Conservation (phyloP, 2,329 filamentous ascomycete genomes). For the Pseudogymnoascus sp. region DNA sequence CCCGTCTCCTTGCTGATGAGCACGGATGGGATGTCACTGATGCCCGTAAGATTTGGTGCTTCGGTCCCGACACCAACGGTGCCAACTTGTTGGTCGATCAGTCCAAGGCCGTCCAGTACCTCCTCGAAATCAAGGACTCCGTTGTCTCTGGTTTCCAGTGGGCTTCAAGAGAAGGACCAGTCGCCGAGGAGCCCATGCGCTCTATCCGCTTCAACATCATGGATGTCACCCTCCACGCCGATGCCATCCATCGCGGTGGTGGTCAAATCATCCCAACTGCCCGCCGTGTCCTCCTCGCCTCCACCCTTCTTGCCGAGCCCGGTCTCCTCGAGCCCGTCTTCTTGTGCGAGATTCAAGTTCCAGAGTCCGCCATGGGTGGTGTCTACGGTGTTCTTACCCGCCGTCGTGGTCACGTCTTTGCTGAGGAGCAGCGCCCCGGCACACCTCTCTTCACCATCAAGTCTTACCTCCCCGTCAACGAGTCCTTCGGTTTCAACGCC, state of each 20-base stretch:
- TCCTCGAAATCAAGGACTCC: constrained; percentile 99
- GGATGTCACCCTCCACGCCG: constrained; percentile 98
- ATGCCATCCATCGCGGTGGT: constrained; percentile 99
- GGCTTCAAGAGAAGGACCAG: constrained; percentile 93
- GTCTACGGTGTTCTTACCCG: constrained; percentile 99
- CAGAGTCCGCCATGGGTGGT: constrained; percentile 98
- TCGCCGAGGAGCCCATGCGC: constrained; percentile 98
- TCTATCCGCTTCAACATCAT: constrained; percentile 97
- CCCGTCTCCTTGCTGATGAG: constrained; percentile 91
- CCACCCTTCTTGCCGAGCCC: constrained; percentile 83
- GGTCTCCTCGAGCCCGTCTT: constrained; percentile 94
- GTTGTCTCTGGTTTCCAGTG: constrained; percentile 99
- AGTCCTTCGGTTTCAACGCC: constrained; percentile 98
- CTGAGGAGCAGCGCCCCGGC: constrained; percentile 94
- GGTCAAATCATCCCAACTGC: constrained; percentile 97
- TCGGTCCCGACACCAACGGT: constrained; percentile 94
- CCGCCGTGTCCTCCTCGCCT: constrained; percentile 94
- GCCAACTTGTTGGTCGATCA: constrained; percentile 98
- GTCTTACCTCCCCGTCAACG: constrained; percentile 91
- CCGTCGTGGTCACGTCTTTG: constrained; percentile 97
- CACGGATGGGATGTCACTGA: constrained; percentile 99
- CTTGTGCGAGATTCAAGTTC: constrained; percentile 98
- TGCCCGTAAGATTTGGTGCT: constrained; percentile 99
- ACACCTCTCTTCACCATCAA: constrained; percentile 99
- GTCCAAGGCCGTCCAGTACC: constrained; percentile 99